Conservation (phyloP, 306 rosid species). For the Vigna radiata region DNA sequence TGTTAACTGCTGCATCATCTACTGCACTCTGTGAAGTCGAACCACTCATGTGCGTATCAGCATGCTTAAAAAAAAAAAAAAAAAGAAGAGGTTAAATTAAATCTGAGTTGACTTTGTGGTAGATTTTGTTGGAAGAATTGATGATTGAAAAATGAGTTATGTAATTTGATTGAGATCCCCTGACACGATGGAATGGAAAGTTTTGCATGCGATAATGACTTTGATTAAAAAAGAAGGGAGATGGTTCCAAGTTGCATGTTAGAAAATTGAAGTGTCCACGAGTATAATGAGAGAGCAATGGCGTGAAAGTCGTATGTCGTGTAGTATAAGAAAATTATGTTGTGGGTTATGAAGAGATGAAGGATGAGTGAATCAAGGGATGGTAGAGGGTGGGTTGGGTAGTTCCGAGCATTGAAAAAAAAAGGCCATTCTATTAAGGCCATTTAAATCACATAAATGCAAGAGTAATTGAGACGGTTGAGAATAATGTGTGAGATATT, state of each 20-base stretch:
- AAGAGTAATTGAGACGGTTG: slow-evolving; percentile 91
- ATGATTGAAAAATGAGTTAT: slow-evolving; percentile 1
- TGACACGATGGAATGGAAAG: slow-evolving; percentile 36
- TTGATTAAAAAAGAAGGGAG: background rate
- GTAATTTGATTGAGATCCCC: slow-evolving; percentile 37
- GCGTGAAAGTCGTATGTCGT: slow-evolving; percentile 48
- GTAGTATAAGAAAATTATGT: slow-evolving; percentile 45
- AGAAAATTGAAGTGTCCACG: slow-evolving; percentile 39
- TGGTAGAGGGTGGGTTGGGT: slow-evolving; percentile 67
- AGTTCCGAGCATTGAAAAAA: slow-evolving; percentile 74
- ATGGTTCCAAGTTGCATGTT: slow-evolving; percentile 19
- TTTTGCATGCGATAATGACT: slow-evolving; percentile 19
- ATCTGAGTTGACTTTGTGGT: slow-evolving; percentile 42
- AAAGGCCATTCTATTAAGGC: slow-evolving; percentile 67
- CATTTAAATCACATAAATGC: slow-evolving; percentile 89
- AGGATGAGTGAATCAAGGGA: slow-evolving; percentile 55
- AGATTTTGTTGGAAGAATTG: slow-evolving; percentile 21
- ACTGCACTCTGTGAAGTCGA: slow-evolving; percentile 8
- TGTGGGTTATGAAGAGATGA: slow-evolving; percentile 27
- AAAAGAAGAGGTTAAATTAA: background rate
- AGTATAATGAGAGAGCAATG: slow-evolving; percentile 50
- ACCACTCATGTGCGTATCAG: background rate
- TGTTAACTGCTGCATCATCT: slow-evolving; percentile 31
- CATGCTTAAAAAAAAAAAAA: background rate
- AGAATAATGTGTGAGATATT: slow-evolving; percentile 67